These are phyloP conservation scores for Pleoardoris graminearum DNA, from an alignment of 2,329 filamentous ascomycete species.

Conservation along the genomic window DNA sequence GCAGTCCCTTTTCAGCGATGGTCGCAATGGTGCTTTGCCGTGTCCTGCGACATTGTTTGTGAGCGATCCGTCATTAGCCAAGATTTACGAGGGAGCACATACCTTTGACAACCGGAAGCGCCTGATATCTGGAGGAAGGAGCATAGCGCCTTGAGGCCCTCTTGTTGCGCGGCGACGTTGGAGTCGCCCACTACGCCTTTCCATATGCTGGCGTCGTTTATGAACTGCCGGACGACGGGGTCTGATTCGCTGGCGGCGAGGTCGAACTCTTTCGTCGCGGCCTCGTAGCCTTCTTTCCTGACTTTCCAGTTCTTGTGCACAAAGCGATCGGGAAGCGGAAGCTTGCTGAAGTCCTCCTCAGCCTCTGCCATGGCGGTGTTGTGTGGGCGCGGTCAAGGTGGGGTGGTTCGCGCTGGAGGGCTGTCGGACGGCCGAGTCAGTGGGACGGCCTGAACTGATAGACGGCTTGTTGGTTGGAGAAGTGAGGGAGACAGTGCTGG, in stretches of 20 bases:
- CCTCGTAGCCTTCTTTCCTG: constrained; percentile 91
- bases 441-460: neutral
- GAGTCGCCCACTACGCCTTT: constrained; percentile 91
- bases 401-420: constrained; percentile 8
- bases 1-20: constrained; percentile 88
- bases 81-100: constrained; percentile 23
- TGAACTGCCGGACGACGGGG: constrained; percentile 82
- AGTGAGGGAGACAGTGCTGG: neutral
- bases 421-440: neutral
- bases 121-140: constrained; percentile 92
- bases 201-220: constrained; percentile 83
- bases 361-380: constrained; percentile 70
- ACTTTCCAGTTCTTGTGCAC: constrained; percentile 97
- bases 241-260: constrained; percentile 82
- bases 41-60: constrained; percentile 57
- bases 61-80: constrained; percentile 12
- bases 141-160: constrained; percentile 84
- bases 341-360: constrained; percentile 77
- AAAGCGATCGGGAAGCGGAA: constrained; percentile 80
- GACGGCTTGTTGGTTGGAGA: neutral
- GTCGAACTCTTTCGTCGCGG: constrained; percentile 84
- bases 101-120: constrained; percentile 73
- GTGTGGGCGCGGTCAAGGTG: constrained; percentile 11
- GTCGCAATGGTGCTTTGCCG: constrained; percentile 73
- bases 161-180: constrained; percentile 95